Conservation (phyloP, 73 alveolate genomes). For the Uronychia binucleata region DNA sequence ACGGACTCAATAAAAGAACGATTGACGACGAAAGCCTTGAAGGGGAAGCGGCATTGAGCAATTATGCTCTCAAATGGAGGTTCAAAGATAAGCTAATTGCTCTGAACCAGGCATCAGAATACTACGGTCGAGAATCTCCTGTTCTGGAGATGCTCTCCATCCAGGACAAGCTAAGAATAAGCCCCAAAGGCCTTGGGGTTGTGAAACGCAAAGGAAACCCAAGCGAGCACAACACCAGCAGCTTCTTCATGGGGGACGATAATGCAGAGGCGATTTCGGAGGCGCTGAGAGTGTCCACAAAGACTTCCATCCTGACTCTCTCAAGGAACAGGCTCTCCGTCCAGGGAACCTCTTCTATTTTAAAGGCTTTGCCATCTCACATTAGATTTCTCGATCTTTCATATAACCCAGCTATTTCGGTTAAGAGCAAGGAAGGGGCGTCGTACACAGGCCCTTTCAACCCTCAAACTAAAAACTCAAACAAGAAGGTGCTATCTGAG, state of each 20-base stretch:
- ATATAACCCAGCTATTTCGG: slow-evolving; percentile 21
- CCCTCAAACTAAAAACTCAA: too few species aligned
- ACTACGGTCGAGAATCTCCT: neutral
- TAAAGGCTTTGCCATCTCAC: slow-evolving; percentile 1
- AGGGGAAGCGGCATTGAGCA: neutral
- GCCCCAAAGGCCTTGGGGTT: slow-evolving; percentile 36
- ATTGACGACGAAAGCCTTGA: neutral
- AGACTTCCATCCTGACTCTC: neutral
- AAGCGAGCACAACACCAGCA: slow-evolving; percentile 1
- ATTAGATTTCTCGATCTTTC: slow-evolving; percentile 33
- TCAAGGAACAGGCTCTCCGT: neutral
- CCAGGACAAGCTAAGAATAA: slow-evolving; percentile 1
- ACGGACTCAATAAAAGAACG: too few species aligned
- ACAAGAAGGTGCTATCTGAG: too few species aligned
- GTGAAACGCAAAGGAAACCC: slow-evolving; percentile 27
- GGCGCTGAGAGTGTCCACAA: slow-evolving; percentile 15
- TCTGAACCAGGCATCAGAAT: neutral
- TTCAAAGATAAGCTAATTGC: neutral
- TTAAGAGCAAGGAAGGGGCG: neutral
- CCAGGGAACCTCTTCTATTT: neutral
- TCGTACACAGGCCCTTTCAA: too few species aligned
- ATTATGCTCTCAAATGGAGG: neutral
- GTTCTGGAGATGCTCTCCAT: neutral
- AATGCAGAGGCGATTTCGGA: slow-evolving; percentile 34
- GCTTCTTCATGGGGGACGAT: slow-evolving; percentile 25